These are phyloP conservation scores for Citrus cavaleriei DNA, from an alignment of 345 rosid species.

Conservation along the genomic window DNA sequence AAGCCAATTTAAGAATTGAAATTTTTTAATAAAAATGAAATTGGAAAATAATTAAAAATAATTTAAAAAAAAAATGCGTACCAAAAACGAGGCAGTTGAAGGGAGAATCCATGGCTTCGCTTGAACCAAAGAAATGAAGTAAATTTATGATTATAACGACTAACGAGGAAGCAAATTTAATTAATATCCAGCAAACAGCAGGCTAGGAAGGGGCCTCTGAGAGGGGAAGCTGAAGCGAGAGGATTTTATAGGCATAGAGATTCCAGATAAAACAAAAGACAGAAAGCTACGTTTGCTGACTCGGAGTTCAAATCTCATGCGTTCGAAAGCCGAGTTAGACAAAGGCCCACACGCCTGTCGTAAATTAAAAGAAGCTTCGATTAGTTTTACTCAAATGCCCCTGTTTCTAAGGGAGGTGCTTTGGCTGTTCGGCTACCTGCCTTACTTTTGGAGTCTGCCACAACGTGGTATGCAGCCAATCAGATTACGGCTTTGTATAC, in stretches of 20 bases:
- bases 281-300: constrained; percentile 30
- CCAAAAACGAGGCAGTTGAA: constrained; percentile 77
- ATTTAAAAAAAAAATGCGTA: constrained; percentile 1
- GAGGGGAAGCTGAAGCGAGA: not conserved
- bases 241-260: constrained; percentile 11
- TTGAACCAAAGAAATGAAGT: constrained; percentile 1
- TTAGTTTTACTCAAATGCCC: constrained; percentile 2
- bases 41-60: not conserved
- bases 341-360: not conserved
- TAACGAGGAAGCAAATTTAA: not conserved
- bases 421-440: not conserved
- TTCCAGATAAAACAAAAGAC: no score
- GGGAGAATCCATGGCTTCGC: constrained; percentile 39
- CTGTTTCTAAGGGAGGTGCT: not conserved
- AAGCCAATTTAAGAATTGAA: not conserved
- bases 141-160: no score
- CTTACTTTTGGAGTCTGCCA: not conserved
- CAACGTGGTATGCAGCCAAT: not conserved
- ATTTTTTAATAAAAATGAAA: no score
- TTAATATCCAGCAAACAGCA: not conserved
- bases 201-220: not conserved
- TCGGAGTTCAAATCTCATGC: constrained; percentile 31
- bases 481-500: not conserved
- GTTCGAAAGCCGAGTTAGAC: not conserved
- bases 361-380: not conserved